Evolutionary conservation across 192 early-diverging fungal species (phyloP), one percentile per base, ranked within the genome.

Genomic region (Phycomyces nitens): DNA sequence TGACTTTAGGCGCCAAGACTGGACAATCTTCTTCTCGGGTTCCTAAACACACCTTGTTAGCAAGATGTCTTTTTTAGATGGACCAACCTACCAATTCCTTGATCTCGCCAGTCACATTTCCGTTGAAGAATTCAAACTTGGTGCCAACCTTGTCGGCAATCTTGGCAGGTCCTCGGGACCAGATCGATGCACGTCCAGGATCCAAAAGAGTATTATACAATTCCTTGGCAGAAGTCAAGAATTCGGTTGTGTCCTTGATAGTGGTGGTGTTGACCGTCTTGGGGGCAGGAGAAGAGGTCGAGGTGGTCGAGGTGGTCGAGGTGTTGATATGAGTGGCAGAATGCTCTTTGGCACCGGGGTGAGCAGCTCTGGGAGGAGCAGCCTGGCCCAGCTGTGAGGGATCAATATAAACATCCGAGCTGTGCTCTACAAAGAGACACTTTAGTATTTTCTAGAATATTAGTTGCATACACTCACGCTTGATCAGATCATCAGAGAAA

Each of bases 321-420:
- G 10, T 29, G 14, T 34, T 54, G 49, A 51, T 14, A 18, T 67
- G 53, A 39, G 41, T 65, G 40, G 38, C 11, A 47, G 58, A 41
- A 57, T 55, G 21, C 27, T 64, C 64, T 40, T 61, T 61, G 14
- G 71, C 40, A 44, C 20, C 26, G 22, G 59, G 69, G 11, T 62
- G 65, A 10, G 59, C 44, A n/a, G 50, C 58, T 51, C 78, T 66
- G 66, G 68, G 69, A 64, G 66, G 69, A 61, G 66, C 73, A 52
- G 69, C 62, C 53, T 42, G 21, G 12, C 73, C 77, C 67, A 81
- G 55, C 53, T 79, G 61, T 9, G 62, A 47, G 21, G 82, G 78
- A 3, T 91, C 76, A 63, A 97, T 94, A 70, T 91, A 89, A 53
- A 97, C 93, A 73, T 95, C 88, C 69, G 86, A 81, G 49, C 86